Evolutionary conservation across 1,284 basidiomycete genomes (phyloP).

Genomic region (Rhodofomes roseus): DNA sequence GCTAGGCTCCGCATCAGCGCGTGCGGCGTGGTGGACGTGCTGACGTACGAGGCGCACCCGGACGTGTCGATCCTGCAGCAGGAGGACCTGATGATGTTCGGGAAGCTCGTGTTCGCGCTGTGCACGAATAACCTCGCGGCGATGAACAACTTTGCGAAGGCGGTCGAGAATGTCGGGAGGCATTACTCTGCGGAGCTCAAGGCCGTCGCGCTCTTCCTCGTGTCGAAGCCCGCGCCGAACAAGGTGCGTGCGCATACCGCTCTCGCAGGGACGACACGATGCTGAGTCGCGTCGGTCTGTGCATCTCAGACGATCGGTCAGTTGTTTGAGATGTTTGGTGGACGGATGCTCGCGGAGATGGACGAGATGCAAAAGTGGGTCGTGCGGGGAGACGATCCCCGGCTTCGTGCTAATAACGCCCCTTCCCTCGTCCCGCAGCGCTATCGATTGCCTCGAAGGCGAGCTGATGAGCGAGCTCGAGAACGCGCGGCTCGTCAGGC

Average conservation of each 20-base stretch:
- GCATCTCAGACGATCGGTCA: slow-evolving; percentile 82
- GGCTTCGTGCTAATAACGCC: not conserved
- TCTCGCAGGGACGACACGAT: not conserved
- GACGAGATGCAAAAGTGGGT: slow-evolving; percentile 78
- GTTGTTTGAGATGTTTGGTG: slow-evolving; percentile 77
- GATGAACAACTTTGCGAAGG: slow-evolving; percentile 65
- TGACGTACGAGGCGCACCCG: slow-evolving; percentile 70
- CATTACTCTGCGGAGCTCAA: slow-evolving; percentile 83
- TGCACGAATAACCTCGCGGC: slow-evolving; percentile 68
- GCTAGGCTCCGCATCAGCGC: slow-evolving; percentile 71
- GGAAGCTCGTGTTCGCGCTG: slow-evolving; percentile 80
- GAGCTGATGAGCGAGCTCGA: slow-evolving; percentile 92
- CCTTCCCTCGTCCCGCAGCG: slow-evolving; percentile 41
- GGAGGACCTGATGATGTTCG: slow-evolving; percentile 88
- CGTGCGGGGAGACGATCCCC: not conserved
- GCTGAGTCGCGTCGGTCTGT: slow-evolving; percentile 2
- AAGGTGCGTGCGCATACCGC: slow-evolving; percentile 38
- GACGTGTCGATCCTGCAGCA: slow-evolving; percentile 68
- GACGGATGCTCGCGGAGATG: slow-evolving; percentile 75
- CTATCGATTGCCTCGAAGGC: slow-evolving; percentile 79
- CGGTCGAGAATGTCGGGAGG: slow-evolving; percentile 74
- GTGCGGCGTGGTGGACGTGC: slow-evolving; percentile 82
- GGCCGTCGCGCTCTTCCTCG: slow-evolving; percentile 74
- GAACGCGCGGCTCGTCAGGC: slow-evolving; percentile 89
- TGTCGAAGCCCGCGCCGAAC: slow-evolving; percentile 67